phyloP scores from a whole-genome alignment of 345 rosid species.

The Xanthoceras sorbifolium region DNA sequence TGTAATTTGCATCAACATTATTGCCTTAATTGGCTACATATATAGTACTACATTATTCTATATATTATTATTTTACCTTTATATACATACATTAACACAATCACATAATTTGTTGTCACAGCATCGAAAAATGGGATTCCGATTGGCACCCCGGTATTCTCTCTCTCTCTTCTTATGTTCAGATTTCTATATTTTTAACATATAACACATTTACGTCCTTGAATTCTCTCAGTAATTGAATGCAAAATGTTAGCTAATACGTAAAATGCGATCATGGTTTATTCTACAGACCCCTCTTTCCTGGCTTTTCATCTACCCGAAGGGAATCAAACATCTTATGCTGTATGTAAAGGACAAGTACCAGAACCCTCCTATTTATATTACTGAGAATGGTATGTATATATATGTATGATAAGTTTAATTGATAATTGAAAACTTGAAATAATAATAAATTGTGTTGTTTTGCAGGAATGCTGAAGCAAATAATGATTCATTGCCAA shows the following conservation, averaged over 20 bases:
- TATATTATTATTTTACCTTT: no score
- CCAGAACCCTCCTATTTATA: conserved; percentile 37
- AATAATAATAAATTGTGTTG: background rate
- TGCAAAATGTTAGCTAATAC: background rate
- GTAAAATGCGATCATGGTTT: background rate
- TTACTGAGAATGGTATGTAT: conserved; percentile 43
- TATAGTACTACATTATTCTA: background rate
- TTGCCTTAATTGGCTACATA: background rate
- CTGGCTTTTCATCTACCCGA: conserved; percentile 40
- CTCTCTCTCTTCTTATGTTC: background rate
- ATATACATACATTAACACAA: conserved; percentile 14
- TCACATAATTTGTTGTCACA: background rate
- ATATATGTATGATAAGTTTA: background rate
- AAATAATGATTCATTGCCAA: conserved; percentile 34
- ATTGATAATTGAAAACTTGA: background rate
- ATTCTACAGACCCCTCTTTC: conserved; percentile 30
- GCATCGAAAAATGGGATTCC: conserved; percentile 3
- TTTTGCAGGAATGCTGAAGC: conserved; percentile 32
- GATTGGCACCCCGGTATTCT: conserved; percentile 24
- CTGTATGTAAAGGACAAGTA: conserved; percentile 30
- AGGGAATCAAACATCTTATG: conserved; percentile 35
- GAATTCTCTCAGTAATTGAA: background rate
- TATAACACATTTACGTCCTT: background rate
- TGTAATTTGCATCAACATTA: background rate
- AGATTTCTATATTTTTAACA: background rate